Percentiles rank a stretch among this genome's conserved stretches.
These are phyloP conservation scores for Arthroderma sp. DNA, from an alignment of 2,329 filamentous ascomycete species.

Conservation along the genomic window DNA sequence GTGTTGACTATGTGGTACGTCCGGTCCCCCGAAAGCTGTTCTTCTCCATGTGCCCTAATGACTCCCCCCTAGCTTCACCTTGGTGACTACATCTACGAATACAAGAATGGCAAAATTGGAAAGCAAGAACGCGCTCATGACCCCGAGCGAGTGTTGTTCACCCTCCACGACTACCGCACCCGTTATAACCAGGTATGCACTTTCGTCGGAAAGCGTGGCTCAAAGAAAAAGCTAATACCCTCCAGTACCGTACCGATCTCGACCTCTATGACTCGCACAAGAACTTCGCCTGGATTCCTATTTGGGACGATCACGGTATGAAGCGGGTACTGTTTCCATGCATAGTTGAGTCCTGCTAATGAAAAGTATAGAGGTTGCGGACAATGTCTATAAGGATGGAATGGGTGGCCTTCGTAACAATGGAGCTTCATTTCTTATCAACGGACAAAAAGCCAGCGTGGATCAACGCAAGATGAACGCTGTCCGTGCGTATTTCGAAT, in stretches of 20 bases:
- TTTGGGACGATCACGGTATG: slow-evolving; percentile 48
- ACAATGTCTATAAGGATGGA: slow-evolving; percentile 55
- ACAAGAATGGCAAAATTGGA: slow-evolving; percentile 28
- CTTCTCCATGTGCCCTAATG: neutral
- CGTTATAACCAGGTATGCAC: slow-evolving; percentile 27
- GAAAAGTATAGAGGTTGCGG: slow-evolving; percentile 37
- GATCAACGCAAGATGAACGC: slow-evolving; percentile 62
- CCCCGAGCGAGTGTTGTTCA: slow-evolving; percentile 16
- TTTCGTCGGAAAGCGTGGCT: neutral
- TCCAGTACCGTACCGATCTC: slow-evolving; percentile 39
- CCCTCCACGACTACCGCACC: slow-evolving; percentile 42
- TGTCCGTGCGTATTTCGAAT: slow-evolving; percentile 56
- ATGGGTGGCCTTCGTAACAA: slow-evolving; percentile 50
- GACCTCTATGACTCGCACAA: slow-evolving; percentile 46
- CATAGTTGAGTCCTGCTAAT: neutral
- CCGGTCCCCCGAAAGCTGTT: slow-evolving; percentile 4
- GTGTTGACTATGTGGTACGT: slow-evolving; percentile 47
- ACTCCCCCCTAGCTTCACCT: slow-evolving; percentile 1
- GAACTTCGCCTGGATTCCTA: slow-evolving; percentile 47
- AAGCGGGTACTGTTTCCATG: slow-evolving; percentile 9
- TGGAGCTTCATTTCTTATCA: slow-evolving; percentile 48
- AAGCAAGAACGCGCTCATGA: slow-evolving; percentile 27
- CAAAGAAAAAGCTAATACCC: neutral
- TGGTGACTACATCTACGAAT: slow-evolving; percentile 54
- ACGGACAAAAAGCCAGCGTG: slow-evolving; percentile 44